These are phyloP conservation scores for Plasmodium adleri DNA, from an alignment of 169 alveolate species.

Conservation along the genomic window DNA sequence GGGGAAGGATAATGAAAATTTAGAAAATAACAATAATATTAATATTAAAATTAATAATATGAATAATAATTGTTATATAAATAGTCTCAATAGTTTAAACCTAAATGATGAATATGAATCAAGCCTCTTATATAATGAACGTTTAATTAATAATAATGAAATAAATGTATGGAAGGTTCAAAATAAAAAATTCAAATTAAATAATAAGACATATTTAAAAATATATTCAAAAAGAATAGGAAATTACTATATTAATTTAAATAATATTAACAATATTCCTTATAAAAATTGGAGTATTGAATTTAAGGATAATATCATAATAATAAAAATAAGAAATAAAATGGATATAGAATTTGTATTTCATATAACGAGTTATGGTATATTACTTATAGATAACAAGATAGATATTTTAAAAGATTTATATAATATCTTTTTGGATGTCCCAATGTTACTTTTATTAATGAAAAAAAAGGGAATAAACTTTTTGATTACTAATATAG, in stretches of 20 bases:
- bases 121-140: background rate
- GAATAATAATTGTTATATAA: slow-evolving; percentile 6
- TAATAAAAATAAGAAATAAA: slow-evolving; percentile 36
- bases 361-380: slow-evolving; percentile 58
- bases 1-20: too few species aligned
- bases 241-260: slow-evolving; percentile 44
- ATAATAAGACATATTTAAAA: slow-evolving; percentile 52
- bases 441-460: slow-evolving; percentile 43
- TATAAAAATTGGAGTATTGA: slow-evolving; percentile 40
- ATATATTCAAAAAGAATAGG: slow-evolving; percentile 41
- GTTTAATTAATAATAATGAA: slow-evolving; percentile 21
- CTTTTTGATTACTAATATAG: slow-evolving; percentile 39
- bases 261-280: slow-evolving; percentile 39
- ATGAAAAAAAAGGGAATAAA: slow-evolving; percentile 73
- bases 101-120: slow-evolving; percentile 2
- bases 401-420: slow-evolving; percentile 45
- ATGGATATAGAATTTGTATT: slow-evolving; percentile 30
- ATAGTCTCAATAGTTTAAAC: background rate
- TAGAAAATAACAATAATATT: background rate
- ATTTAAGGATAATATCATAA: slow-evolving; percentile 37
- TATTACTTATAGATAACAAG: slow-evolving; percentile 44
- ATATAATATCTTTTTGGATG: slow-evolving; percentile 37
- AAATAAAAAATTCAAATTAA: slow-evolving; percentile 17
- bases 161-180: slow-evolving; percentile 34
- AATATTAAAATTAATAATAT: slow-evolving; percentile 9